phyloP scores from a whole-genome alignment of 208 protist genomes.

The Trypanosoma boissoni region DNA sequence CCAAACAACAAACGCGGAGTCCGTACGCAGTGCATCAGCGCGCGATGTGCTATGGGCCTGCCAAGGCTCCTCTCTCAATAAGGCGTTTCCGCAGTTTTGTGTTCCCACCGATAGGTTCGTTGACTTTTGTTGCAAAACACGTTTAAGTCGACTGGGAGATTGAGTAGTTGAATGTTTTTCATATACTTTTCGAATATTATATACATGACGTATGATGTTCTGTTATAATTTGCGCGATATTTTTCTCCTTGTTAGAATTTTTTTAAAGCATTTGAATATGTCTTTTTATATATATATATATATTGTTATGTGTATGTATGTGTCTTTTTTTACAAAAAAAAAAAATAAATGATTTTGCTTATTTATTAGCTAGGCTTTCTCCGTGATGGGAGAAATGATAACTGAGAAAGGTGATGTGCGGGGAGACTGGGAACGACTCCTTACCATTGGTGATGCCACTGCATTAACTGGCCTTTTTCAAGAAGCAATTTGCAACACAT shows the following conservation, averaged over 20 bases:
- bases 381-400: neutral
- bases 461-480: constrained; percentile 20
- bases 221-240: too few relatives aligned
- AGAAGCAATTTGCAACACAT: neutral
- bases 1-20: too few relatives aligned
- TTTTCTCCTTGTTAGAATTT: neutral
- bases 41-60: constrained; percentile 19
- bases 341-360: too few relatives aligned
- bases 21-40: neutral
- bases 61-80: constrained; percentile 13
- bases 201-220: too few relatives aligned
- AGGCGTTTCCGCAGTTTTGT: constrained; percentile 16
- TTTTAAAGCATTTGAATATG: neutral
- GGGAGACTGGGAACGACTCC: constrained; percentile 7
- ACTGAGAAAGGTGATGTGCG: neutral
- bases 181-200: too few relatives aligned
- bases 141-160: neutral
- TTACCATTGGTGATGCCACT: constrained; percentile 15
- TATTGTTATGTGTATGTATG: neutral
- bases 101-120: constrained; percentile 23
- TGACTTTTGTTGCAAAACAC: constrained; percentile 24
- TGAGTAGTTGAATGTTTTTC: neutral
- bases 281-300: constrained; percentile 11
- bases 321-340: neutral
- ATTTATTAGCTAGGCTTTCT: too few relatives aligned